These are phyloP conservation scores for Anthoceros angustus DNA, from an alignment of 225 moss, liverwort and hornwort species.

Conservation along the genomic window DNA sequence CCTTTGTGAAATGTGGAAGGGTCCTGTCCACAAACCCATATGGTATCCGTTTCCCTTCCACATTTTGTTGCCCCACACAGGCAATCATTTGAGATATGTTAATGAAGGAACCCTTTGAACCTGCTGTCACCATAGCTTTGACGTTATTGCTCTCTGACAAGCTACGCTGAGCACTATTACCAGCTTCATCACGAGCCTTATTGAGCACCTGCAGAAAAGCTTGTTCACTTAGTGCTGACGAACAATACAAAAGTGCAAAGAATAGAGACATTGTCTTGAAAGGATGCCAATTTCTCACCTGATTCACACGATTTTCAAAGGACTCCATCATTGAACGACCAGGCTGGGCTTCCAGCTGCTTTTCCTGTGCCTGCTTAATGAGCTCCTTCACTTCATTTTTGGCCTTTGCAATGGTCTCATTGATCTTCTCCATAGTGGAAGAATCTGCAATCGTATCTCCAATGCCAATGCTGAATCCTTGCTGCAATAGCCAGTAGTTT, in stretches of 20 bases:
- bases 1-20: conserved; percentile 94
- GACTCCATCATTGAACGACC: conserved; percentile 93
- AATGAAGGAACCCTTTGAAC: conserved; percentile 97
- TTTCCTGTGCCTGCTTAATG: conserved; percentile 91
- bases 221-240: not conserved
- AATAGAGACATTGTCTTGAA: not conserved
- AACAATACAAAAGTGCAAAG: not conserved
- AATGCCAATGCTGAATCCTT: conserved; percentile 97
- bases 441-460: conserved; percentile 99
- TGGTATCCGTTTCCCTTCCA: conserved; percentile 96
- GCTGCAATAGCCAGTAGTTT: conserved; percentile 95
- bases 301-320: conserved; percentile 89
- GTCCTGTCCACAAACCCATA: conserved; percentile 91
- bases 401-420: conserved; percentile 87
- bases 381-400: conserved; percentile 96
- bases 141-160: conserved; percentile 92
- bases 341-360: conserved; percentile 95
- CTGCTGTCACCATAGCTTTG: conserved; percentile 99
- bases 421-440: conserved; percentile 98
- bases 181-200: conserved; percentile 97
- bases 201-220: conserved; percentile 45
- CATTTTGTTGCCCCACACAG: conserved; percentile 99
- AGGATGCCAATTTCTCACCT: conserved; percentile 22
- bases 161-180: conserved; percentile 86
- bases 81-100: conserved; percentile 99